phyloP scores from a whole-genome alignment of 345 rosid species.

The Salix brachista region DNA sequence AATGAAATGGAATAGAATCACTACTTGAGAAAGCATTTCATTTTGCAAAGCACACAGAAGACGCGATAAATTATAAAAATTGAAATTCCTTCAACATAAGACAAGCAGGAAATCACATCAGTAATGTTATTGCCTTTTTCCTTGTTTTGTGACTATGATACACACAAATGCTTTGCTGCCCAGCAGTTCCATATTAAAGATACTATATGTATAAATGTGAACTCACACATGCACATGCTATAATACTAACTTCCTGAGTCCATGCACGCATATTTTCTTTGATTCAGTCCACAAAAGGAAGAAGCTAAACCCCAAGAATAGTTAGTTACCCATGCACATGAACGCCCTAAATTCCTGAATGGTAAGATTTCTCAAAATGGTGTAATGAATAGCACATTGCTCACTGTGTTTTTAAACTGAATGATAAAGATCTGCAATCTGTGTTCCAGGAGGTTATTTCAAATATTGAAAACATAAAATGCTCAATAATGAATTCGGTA shows the following conservation, averaged over 20 bases:
- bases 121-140: not conserved
- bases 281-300: not conserved
- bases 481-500: not conserved
- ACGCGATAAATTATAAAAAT: not conserved
- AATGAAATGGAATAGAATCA: not conserved
- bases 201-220: not conserved
- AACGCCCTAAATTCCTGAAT: not conserved
- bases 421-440: not conserved
- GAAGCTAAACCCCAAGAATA: not conserved
- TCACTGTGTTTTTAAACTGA: not conserved
- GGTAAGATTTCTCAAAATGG: not conserved
- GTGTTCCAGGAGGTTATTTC: not conserved
- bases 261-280: not conserved
- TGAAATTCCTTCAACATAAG: not conserved
- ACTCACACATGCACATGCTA: not conserved
- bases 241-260: not conserved
- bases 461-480: not conserved
- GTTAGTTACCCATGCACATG: not conserved
- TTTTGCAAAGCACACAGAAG: not conserved
- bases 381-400: not conserved
- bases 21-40: not conserved
- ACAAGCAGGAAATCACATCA: not conserved
- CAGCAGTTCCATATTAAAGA: not conserved
- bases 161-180: not conserved
- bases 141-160: not conserved